These are phyloP conservation scores for Planoprotostelium fungivorum DNA, from an alignment of 78 protist species.

Conservation along the genomic window DNA sequence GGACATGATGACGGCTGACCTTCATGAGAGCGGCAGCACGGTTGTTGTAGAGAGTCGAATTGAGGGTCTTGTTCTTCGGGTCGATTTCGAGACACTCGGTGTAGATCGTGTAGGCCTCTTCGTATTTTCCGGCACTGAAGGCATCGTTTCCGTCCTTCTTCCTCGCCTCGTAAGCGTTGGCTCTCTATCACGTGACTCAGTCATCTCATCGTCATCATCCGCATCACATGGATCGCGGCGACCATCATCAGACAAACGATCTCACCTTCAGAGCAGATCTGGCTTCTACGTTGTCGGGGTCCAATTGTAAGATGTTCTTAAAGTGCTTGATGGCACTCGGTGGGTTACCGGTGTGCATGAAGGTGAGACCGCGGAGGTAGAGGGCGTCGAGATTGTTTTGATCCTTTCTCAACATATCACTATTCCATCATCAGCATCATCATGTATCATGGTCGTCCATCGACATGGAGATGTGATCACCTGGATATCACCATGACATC, in stretches of 20 bases:
- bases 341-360: background rate
- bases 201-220: background rate
- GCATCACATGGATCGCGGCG: background rate
- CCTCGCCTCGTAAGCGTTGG: constrained; percentile 18
- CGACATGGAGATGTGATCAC: background rate
- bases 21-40: constrained; percentile 66
- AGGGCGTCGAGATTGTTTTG: background rate
- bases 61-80: constrained; percentile 41
- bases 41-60: constrained; percentile 52
- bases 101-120: constrained; percentile 45
- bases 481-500: background rate
- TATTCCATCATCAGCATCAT: background rate
- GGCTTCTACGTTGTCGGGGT: background rate
- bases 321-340: background rate
- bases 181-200: constrained; percentile 10
- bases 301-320: background rate
- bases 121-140: constrained; percentile 38
- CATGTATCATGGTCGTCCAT: no score
- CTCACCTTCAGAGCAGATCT: background rate
- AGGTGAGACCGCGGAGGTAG: background rate
- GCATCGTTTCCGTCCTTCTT: constrained; percentile 62
- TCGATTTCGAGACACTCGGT: constrained; percentile 63
- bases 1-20: constrained; percentile 18
- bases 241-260: background rate
- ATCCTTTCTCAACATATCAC: background rate